Evolutionary conservation across 2,329 filamentous ascomycete species (phyloP).

Genomic region (Fusarium duplospermum): DNA sequence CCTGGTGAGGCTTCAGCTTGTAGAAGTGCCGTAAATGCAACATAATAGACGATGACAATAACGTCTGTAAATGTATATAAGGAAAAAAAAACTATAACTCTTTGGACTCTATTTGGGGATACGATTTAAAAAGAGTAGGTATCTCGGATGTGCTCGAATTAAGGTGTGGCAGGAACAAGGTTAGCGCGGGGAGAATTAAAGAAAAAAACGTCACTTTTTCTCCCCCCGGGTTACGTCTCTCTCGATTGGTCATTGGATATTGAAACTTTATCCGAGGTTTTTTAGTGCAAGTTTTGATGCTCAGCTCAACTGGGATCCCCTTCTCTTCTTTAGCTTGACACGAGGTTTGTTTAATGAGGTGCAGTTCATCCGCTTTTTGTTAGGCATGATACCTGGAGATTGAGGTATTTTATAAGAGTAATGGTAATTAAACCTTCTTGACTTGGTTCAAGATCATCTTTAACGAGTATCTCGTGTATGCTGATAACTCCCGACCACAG

Average conservation of each 20-base stretch:
- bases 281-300: background rate
- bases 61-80: background rate
- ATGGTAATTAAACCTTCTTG: background rate
- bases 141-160: background rate
- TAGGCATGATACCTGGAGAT: background rate
- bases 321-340: background rate
- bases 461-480: background rate
- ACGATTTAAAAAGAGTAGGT: background rate
- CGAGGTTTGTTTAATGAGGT: background rate
- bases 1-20: background rate
- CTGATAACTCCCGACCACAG: background rate
- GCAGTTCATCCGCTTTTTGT: background rate
- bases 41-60: background rate
- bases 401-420: background rate
- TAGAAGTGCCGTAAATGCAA: background rate
- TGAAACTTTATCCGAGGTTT: too few relatives aligned
- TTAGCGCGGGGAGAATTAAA: background rate
- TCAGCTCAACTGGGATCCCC: background rate
- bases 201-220: background rate
- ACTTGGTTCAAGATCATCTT: background rate
- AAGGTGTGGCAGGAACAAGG: background rate
- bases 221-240: background rate
- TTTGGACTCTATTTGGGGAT: background rate
- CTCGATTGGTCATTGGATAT: background rate
- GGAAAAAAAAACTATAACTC: background rate